These are phyloP conservation scores for Tuber umbilicatum DNA, from an alignment of 495 filamentous ascomycete species.

Conservation along the genomic window DNA sequence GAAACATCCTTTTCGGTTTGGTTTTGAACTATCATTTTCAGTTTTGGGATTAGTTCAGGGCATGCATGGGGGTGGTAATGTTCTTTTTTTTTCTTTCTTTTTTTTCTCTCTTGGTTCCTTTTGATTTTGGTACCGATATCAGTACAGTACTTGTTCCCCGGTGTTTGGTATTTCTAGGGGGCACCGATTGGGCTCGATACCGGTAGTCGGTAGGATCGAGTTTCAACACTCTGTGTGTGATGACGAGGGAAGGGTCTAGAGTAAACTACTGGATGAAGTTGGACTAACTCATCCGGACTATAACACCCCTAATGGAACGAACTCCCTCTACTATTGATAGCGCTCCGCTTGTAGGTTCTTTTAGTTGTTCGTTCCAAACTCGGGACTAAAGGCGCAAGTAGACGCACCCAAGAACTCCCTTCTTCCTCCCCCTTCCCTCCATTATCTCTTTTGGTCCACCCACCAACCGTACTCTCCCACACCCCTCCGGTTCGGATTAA, in stretches of 20 bases:
- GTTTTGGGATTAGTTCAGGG: not conserved
- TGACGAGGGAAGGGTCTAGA: not conserved
- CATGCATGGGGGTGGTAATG: too few relatives aligned
- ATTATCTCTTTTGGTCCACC: not conserved
- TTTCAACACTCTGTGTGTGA: not conserved
- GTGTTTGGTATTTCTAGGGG: not conserved
- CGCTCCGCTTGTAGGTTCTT: not conserved
- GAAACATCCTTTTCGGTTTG: not conserved
- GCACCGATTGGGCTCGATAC: too few relatives aligned
- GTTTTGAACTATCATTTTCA: not conserved
- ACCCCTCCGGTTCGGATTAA: not conserved
- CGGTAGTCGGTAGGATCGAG: not conserved
- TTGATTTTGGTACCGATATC: not conserved
- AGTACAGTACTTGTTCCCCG: not conserved
- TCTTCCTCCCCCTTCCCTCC: not conserved
- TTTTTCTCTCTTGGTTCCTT: too few relatives aligned
- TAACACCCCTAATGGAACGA: not conserved
- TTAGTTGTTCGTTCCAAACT: not conserved
- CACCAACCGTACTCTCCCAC: not conserved
- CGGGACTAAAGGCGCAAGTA: not conserved
- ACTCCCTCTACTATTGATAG: not conserved
- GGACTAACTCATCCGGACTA: not conserved
- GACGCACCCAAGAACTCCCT: not conserved
- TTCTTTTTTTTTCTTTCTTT: too few relatives aligned
- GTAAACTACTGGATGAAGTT: not conserved